Evolutionary conservation across 1,284 basidiomycete species (phyloP), one percentile per base, ranked within the genome.

Genomic region (Melampsora americana): DNA sequence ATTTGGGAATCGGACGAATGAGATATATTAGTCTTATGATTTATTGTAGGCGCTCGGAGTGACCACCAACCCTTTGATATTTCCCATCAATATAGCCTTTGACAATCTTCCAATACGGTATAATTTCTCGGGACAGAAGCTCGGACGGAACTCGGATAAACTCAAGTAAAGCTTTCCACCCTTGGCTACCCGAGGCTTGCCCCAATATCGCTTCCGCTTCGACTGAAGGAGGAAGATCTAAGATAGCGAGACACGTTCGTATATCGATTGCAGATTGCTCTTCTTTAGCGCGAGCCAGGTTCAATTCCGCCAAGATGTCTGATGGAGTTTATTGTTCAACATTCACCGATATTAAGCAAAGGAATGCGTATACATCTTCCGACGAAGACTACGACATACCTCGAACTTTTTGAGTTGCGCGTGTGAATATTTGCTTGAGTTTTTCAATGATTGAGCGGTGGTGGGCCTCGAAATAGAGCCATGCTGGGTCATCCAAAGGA

Each of bases 401-500:
- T 83, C 87, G 84, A 76, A 92, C 85, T 20, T 83, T 81, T n/a
- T 85, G 84, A 23, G 86, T 82, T 14, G 88, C 85, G 64, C 86
- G 84, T 53, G 86, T 86, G 82, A 90, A 91, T 0, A 89, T 86
- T 32, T 86, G 86, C 78, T 87, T 88, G 87, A 98, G 91, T 77
- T 89, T 87, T 42, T 89, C 87, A 78, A 93, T 85, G 68, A 97
- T 92, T 80, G 92, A 88, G 64, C 88, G 87, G 82, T 98, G 93
- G 79, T 98, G 95, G 73, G 90, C 89, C 80, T 98, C 95, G 79
- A 99, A 91, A 82, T 92, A 99, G 23, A 90, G 89, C 92, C 94
- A 95, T 64, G 94, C 89, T 0, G 95, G 92, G 80, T 94, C 92
- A 78, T 95, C 92, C 46, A 85, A 83, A 14, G 88, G 87, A 80